phyloP scores from a whole-genome alignment of 2,329 filamentous ascomycete species.

The Clonostachys byssicola region DNA sequence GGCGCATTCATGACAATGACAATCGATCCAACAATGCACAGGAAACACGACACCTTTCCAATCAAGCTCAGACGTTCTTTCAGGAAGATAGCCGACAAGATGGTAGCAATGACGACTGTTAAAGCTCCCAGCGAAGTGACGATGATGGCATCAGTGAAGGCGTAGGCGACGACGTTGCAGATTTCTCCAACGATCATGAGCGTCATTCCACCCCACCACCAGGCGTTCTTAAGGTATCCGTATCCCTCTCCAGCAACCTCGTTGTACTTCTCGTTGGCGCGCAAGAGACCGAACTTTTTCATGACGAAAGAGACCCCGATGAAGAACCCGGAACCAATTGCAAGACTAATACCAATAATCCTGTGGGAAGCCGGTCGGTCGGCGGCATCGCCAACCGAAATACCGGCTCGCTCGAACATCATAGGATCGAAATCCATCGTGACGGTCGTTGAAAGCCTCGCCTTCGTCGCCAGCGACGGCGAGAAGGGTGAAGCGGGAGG shows the following conservation, averaged over 20 bases:
- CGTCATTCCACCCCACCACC: conserved; percentile 95
- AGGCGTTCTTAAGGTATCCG: conserved; percentile 90
- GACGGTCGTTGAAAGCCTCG: too few species aligned
- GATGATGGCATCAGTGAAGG: conserved; percentile 93
- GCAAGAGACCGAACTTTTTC: conserved; percentile 88
- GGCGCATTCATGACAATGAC: conserved; percentile 95
- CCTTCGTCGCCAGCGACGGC: too few species aligned
- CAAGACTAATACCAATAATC: conserved; percentile 78
- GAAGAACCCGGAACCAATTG: conserved; percentile 82
- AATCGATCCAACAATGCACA: conserved; percentile 89
- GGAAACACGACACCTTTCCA: conserved; percentile 92
- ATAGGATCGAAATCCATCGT: too few species aligned
- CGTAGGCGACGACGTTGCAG: conserved; percentile 96
- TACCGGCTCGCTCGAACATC: background rate
- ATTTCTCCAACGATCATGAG: conserved; percentile 96
- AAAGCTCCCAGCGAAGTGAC: conserved; percentile 90
- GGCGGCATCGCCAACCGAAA: conserved; percentile 2
- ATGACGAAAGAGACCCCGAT: conserved; percentile 94
- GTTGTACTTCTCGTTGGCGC: conserved; percentile 93
- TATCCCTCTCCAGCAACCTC: conserved; percentile 95
- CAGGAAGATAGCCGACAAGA: conserved; percentile 89
- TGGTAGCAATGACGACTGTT: conserved; percentile 86
- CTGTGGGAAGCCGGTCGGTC: conserved; percentile 63
- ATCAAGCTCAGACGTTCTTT: conserved; percentile 95
- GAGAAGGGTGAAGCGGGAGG: too few species aligned